Percentiles rank a stretch among this genome's conserved stretches.
Conservation (phyloP, 805 yeast genomes). For the Helenozyma rhizophorensis region DNA sequence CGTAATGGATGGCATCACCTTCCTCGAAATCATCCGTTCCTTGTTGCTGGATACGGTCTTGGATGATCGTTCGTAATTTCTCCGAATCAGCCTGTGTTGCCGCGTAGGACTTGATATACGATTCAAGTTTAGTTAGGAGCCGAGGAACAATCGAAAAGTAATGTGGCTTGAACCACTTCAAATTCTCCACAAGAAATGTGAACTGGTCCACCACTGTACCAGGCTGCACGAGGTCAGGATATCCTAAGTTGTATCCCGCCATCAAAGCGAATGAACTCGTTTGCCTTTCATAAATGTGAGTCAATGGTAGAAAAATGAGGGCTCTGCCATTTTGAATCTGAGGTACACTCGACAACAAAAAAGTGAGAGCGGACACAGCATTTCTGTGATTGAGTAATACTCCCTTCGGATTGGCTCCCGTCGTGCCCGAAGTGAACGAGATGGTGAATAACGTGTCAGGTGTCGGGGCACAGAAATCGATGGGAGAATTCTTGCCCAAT, state of each 20-base stretch:
- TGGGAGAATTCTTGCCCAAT: constrained; percentile 29
- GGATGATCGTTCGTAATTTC: constrained; percentile 23
- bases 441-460: constrained; percentile 52
- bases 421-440: constrained; percentile 58
- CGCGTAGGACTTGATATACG: constrained; percentile 22
- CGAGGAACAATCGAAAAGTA: constrained; percentile 58
- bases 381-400: constrained; percentile 40
- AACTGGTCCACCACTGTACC: constrained; percentile 1
- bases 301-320: constrained; percentile 20
- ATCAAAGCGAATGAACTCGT: constrained; percentile 11
- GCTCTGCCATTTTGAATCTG: neutral
- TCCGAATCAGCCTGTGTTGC: constrained; percentile 23
- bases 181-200: constrained; percentile 49
- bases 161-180: constrained; percentile 50
- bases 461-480: constrained; percentile 39
- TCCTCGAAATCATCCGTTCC: constrained; percentile 29
- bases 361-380: constrained; percentile 5
- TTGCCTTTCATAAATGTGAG: constrained; percentile 18
- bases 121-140: constrained; percentile 53
- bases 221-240: constrained; percentile 34
- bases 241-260: constrained; percentile 22
- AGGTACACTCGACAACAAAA: constrained; percentile 3
- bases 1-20: constrained; percentile 16
- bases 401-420: constrained; percentile 62
- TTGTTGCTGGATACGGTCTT: constrained; percentile 21